Conservation (phyloP, 202 grass and related monocot genomes). For the Setaria italica region DNA sequence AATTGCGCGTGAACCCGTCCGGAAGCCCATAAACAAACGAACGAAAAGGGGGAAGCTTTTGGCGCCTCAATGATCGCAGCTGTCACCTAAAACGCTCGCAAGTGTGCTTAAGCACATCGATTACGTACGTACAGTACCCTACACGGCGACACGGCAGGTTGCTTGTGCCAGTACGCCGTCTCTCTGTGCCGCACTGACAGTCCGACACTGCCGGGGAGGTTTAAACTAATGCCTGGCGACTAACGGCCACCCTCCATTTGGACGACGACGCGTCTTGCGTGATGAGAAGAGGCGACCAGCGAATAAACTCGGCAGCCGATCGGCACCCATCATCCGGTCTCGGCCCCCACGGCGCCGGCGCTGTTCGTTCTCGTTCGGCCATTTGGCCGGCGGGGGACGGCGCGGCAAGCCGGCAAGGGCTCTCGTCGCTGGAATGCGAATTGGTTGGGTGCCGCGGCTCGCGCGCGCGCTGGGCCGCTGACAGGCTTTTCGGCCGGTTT, state of each 20-base stretch:
- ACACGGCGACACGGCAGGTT: neutral
- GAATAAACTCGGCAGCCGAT: neutral
- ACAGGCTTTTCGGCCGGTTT: neutral
- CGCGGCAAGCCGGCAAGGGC: too few species aligned
- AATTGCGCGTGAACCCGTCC: neutral
- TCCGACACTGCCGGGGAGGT: neutral
- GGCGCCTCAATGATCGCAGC: constrained; percentile 31
- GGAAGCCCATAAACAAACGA: neutral
- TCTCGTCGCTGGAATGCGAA: neutral
- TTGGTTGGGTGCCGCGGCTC: neutral
- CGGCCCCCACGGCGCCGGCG: neutral
- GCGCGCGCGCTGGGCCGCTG: neutral
- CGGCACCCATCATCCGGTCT: constrained; percentile 32
- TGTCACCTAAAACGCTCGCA: constrained; percentile 27
- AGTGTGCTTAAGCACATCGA: constrained; percentile 1
- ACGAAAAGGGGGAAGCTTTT: neutral
- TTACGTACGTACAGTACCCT: neutral
- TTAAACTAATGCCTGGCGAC: neutral
- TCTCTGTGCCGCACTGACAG: neutral
- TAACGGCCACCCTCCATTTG: neutral
- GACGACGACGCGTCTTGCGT: neutral
- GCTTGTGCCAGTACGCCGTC: constrained; percentile 1
- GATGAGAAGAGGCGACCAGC: neutral
- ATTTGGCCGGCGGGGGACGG: constrained; percentile 26
- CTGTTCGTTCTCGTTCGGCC: neutral